Evolutionary conservation across 768 basidiomycete genomes (phyloP).

Genomic region (Udeniomyces megalosporus): DNA sequence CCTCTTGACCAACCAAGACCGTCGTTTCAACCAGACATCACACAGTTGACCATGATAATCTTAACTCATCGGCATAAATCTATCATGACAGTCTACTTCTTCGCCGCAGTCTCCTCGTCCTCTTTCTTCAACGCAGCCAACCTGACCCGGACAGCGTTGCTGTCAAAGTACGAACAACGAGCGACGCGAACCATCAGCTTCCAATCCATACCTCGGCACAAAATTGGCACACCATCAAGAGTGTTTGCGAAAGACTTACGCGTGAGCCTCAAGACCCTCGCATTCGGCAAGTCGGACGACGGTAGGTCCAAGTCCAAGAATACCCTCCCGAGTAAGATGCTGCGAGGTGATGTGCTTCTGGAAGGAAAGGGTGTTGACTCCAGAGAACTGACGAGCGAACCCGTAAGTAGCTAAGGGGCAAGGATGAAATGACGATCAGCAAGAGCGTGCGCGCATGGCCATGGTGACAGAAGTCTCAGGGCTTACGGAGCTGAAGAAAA

Average conservation of each 20-base stretch:
- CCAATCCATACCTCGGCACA: too few species aligned
- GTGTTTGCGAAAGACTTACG: slow-evolving; percentile 24
- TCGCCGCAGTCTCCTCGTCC: neutral
- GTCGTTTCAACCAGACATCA: too few species aligned
- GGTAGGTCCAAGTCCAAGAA: slow-evolving; percentile 62
- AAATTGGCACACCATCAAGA: too few species aligned
- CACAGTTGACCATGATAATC: too few species aligned
- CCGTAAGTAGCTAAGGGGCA: slow-evolving; percentile 33
- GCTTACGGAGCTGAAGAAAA: too few species aligned
- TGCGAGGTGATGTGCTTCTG: slow-evolving; percentile 98
- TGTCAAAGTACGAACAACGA: too few species aligned
- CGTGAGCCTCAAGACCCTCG: slow-evolving; percentile 87
- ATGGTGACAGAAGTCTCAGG: too few species aligned
- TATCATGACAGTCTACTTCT: too few species aligned
- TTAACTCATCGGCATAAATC: too few species aligned
- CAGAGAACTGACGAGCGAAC: slow-evolving; percentile 94
- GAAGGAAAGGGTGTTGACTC: slow-evolving; percentile 92
- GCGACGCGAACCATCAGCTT: too few species aligned
- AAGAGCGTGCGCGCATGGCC: too few species aligned
- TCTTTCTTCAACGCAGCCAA: slow-evolving; percentile 6
- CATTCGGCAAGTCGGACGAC: slow-evolving; percentile 84
- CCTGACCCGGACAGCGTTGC: slow-evolving; percentile 14
- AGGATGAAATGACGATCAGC: neutral
- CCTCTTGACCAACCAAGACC: too few species aligned
- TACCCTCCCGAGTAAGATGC: slow-evolving; percentile 63